A percentile compares a stretch with the other conserved stretches of the same genome.
Conservation (phyloP, 1,139 yeast species). For the Candida pseudocylindracea region DNA sequence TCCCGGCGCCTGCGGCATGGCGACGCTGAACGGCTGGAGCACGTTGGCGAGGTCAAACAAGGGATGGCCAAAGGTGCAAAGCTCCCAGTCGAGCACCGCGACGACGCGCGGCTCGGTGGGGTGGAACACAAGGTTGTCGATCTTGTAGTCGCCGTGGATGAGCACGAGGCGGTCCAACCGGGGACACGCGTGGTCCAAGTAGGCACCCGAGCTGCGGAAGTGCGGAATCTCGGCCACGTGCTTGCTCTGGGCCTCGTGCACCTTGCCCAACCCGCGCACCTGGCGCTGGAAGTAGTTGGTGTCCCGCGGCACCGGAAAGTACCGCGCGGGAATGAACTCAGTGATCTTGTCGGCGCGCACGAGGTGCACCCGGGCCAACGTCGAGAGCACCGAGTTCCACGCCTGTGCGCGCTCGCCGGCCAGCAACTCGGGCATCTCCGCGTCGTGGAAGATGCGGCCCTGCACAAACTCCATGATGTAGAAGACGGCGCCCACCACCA, state of each 20-base stretch:
- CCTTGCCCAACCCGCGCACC: slow-evolving; percentile 21
- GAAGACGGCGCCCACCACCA: slow-evolving; percentile 25
- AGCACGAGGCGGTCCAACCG: slow-evolving; percentile 11
- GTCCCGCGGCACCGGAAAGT: slow-evolving; percentile 13
- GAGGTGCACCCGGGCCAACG: slow-evolving; percentile 28
- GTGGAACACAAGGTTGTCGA: slow-evolving; percentile 37
- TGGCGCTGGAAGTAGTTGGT: slow-evolving; percentile 32
- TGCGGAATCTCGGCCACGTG: slow-evolving; percentile 28
- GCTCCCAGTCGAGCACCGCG: slow-evolving; percentile 49
- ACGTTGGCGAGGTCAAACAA: slow-evolving; percentile 40
- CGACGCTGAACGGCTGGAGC: slow-evolving; percentile 24
- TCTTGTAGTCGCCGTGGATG: slow-evolving; percentile 50
- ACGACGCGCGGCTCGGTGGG: slow-evolving; percentile 23
- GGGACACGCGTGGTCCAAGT: slow-evolving; percentile 18
- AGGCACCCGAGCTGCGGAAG: slow-evolving; percentile 17
- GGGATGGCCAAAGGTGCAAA: slow-evolving; percentile 49
- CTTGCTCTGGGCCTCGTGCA: slow-evolving; percentile 26
- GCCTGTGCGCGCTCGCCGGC: slow-evolving; percentile 8
- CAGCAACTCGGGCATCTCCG: slow-evolving; percentile 19
- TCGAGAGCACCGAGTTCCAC: slow-evolving; percentile 30
- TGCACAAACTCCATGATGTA: slow-evolving; percentile 39
- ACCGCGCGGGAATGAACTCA: slow-evolving; percentile 17
- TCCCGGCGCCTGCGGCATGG: slow-evolving; percentile 13
- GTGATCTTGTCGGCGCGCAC: slow-evolving; percentile 24
- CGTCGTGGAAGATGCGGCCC: slow-evolving; percentile 37